These are phyloP conservation scores for Xanthoceras sorbifolium DNA, from an alignment of 345 rosid species.

Conservation along the genomic window DNA sequence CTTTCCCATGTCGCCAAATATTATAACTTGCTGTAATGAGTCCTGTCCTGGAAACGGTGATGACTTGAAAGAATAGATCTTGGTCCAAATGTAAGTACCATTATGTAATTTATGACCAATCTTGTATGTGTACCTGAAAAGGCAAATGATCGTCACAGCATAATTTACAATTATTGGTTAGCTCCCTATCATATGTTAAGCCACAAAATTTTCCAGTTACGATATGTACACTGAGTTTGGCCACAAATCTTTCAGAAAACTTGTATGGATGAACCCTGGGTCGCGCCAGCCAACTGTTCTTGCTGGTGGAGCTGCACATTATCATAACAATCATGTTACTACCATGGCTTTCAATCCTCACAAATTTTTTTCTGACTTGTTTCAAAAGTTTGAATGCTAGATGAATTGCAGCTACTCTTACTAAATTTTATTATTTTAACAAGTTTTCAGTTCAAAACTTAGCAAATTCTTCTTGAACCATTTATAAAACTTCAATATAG, in stretches of 20 bases:
- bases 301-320: conserved; percentile 46
- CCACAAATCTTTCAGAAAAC: conserved; percentile 53
- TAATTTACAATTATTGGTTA: not conserved
- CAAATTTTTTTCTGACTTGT: not conserved
- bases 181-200: not conserved
- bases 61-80: conserved; percentile 36
- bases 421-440: not conserved
- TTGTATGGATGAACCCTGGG: conserved; percentile 54
- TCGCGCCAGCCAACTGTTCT: conserved; percentile 56
- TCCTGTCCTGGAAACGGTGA: conserved; percentile 48
- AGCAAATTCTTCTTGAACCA: not conserved
- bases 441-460: not conserved
- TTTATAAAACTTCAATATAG: not conserved
- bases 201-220: not conserved
- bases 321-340: conserved; percentile 10
- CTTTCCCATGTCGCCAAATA: conserved; percentile 58
- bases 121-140: conserved; percentile 36
- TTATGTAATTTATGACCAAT: conserved; percentile 37
- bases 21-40: conserved; percentile 39
- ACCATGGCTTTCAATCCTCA: not conserved
- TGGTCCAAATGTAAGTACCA: conserved; percentile 30
- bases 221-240: conserved; percentile 42
- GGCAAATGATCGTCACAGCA: not conserved
- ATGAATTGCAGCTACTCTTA: not conserved
- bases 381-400: not conserved